Base-by-base conservation (phyloP, 2,329 filamentous ascomycete genomes). In the Aspergillus ustus region DNA sequence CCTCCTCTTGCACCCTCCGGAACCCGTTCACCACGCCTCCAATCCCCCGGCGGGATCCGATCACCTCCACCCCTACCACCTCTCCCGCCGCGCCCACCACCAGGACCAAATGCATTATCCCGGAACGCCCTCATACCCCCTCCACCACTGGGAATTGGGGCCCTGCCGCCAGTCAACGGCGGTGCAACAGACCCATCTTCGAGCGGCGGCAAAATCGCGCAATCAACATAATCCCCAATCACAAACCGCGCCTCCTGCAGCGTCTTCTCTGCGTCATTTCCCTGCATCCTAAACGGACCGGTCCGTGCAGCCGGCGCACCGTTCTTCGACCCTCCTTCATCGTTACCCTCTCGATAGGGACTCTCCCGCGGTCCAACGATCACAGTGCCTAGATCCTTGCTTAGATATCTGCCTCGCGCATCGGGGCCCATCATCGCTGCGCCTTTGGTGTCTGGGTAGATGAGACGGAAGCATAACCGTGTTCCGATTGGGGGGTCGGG, bases 221-320 rank as follows among this genome's bases (percentile, higher is more conserved):
- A 94, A 61, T 90, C 89, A 45, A 98, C 84, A 72, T 91, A 96
- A 76, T 98, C 94, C 0, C 94, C 94, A 64, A 95, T 90, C 11
- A 97, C 90, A 71, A 97, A 96, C 22, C 89, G 86, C 37, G 86
- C 88, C 57, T 96, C 91, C 43, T 83, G 83, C 34, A 98, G 78
- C 8, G 91, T 93, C 79, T 90, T 94, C 29, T 88, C 83, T 11
- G 87, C 84, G 29, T 91, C 88, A 6, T 85, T 85, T 37, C 82
- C 82, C 57, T 85, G 76, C 50, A 82, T 73, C 28, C 80, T 80
- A 44, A 79, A 68, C 4, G 68, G 57, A 2, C 68, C 70, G 13
- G 52, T 72, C 65, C 52, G 73, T 63, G 70, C 73, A 61, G 69
- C 70, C 64, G 64, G 61, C 17, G 67, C 73, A 51, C 77, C 75